A percentile compares a stretch with the other conserved stretches of the same genome.
phyloP scores from a whole-genome alignment of 2,329 filamentous ascomycete species.

The Ambrosiella cleistominuta region DNA sequence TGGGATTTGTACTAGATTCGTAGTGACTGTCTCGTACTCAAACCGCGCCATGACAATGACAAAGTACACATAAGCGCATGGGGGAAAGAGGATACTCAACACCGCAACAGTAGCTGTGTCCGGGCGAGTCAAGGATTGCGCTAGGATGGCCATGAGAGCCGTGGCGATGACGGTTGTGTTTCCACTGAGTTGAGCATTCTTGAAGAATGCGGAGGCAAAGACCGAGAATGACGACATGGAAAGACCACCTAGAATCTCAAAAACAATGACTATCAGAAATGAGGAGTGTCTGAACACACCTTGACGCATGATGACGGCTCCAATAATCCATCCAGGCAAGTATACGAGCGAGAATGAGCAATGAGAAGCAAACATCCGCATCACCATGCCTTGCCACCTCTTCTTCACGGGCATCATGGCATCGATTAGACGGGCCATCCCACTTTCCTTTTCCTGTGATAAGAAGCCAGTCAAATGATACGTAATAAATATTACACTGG shows the following conservation, averaged over 20 bases:
- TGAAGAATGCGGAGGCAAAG: constrained; percentile 68
- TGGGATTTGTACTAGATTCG: constrained; percentile 43
- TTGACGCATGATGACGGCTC: constrained; percentile 43
- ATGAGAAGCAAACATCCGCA: constrained; percentile 63
- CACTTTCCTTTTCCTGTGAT: constrained; percentile 68
- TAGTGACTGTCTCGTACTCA: constrained; percentile 41
- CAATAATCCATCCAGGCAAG: constrained; percentile 65
- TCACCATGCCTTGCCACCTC: constrained; percentile 60
- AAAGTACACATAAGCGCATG: constrained; percentile 78
- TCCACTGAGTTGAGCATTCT: constrained; percentile 71
- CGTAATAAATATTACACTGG: constrained; percentile 61
- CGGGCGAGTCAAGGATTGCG: constrained; percentile 52
- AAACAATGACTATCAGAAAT: constrained; percentile 49
- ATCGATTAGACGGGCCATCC: constrained; percentile 77
- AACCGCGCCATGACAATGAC: constrained; percentile 59
- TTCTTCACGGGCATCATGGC: constrained; percentile 70
- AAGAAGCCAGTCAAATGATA: constrained; percentile 80
- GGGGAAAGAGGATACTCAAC: constrained; percentile 62
- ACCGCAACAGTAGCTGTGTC: constrained; percentile 47
- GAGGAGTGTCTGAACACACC: constrained; percentile 51
- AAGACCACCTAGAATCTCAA: constrained; percentile 59
- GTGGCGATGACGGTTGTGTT: constrained; percentile 58
- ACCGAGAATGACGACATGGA: constrained; percentile 66
- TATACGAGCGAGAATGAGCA: constrained; percentile 67
- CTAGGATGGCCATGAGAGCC: constrained; percentile 62